phyloP scores from a whole-genome alignment of 176 grass and related monocot species.

The Hordeum marinum region DNA sequence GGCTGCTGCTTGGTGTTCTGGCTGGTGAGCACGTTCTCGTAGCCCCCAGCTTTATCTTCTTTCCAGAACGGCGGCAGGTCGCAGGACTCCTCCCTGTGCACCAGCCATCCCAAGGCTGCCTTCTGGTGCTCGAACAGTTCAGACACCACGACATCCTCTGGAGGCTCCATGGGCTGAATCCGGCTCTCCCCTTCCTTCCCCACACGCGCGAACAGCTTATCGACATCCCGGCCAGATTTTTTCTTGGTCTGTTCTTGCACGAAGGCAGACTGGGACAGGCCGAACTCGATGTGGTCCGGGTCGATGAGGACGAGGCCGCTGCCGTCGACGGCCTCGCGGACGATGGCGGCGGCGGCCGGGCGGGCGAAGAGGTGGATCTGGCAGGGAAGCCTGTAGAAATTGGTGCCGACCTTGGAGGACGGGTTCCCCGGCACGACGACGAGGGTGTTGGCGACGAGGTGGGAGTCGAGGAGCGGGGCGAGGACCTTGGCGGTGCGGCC shows the following conservation, averaged over 20 bases:
- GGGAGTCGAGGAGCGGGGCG: constrained; percentile 72
- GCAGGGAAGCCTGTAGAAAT: constrained; percentile 37
- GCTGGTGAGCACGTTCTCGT: constrained; percentile 56
- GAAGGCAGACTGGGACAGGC: constrained; percentile 59
- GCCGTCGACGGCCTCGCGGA: constrained; percentile 23
- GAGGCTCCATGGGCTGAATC: constrained; percentile 51
- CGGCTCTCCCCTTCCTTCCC: constrained; percentile 25
- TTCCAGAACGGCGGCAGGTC: constrained; percentile 90
- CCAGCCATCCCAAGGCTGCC: constrained; percentile 71
- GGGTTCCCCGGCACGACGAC: constrained; percentile 52
- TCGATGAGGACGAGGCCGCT: constrained; percentile 47
- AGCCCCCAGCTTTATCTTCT: constrained; percentile 32
- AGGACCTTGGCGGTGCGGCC: constrained; percentile 15
- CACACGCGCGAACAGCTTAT: constrained; percentile 59
- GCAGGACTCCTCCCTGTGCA: constrained; percentile 63
- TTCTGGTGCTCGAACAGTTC: constrained; percentile 79
- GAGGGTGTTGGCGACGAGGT: constrained; percentile 34
- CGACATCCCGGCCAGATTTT: constrained; percentile 36
- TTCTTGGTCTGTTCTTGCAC: constrained; percentile 49
- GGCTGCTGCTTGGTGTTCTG: constrained; percentile 45
- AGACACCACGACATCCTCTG: constrained; percentile 54
- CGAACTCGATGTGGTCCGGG: constrained; percentile 50
- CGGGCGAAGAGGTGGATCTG: constrained; percentile 77
- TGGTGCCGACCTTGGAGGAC: constrained; percentile 3
- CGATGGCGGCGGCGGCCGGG: constrained; percentile 29